Percentiles rank a stretch among this genome's conserved stretches.
Conservation (phyloP, 805 yeast genomes). For the Yamadazyma kitorensis region DNA sequence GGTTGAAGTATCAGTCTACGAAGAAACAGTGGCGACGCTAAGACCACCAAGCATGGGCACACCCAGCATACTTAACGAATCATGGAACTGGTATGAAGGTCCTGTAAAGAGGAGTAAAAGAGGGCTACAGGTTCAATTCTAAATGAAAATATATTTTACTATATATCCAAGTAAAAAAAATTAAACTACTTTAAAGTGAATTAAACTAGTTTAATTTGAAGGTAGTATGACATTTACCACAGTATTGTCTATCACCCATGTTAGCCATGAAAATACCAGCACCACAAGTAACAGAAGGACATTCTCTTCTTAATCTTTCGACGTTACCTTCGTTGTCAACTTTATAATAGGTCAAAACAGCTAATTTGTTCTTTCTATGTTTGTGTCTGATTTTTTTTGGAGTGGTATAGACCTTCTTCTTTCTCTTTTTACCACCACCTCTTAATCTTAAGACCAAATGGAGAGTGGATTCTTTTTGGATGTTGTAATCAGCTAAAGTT, state of each 20-base stretch:
- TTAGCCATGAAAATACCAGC: slow-evolving; percentile 99
- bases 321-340: slow-evolving; percentile 98
- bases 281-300: slow-evolving; percentile 91
- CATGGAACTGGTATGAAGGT: too few relatives aligned
- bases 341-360: slow-evolving; percentile 99
- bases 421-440: slow-evolving; percentile 99
- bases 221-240: slow-evolving; percentile 99
- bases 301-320: slow-evolving; percentile 98
- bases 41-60: too few relatives aligned
- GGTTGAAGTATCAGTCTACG: too few relatives aligned
- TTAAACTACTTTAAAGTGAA: not conserved
- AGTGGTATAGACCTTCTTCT: slow-evolving; percentile 99
- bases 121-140: too few relatives aligned
- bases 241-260: slow-evolving; percentile 98
- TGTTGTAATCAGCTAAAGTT: slow-evolving; percentile 98
- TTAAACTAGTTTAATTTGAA: slow-evolving; percentile 45
- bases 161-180: not conserved
- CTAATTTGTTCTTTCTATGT: slow-evolving; percentile 99
- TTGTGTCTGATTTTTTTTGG: slow-evolving; percentile 99
- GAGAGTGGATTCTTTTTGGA: slow-evolving; percentile 98
- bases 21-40: too few relatives aligned
- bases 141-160: not conserved
- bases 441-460: slow-evolving; percentile 96
- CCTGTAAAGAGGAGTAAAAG: too few relatives aligned
- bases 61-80: too few relatives aligned